Base-by-base conservation (phyloP, 2,329 filamentous ascomycete species). In the Paecilomyces formosus region DNA sequence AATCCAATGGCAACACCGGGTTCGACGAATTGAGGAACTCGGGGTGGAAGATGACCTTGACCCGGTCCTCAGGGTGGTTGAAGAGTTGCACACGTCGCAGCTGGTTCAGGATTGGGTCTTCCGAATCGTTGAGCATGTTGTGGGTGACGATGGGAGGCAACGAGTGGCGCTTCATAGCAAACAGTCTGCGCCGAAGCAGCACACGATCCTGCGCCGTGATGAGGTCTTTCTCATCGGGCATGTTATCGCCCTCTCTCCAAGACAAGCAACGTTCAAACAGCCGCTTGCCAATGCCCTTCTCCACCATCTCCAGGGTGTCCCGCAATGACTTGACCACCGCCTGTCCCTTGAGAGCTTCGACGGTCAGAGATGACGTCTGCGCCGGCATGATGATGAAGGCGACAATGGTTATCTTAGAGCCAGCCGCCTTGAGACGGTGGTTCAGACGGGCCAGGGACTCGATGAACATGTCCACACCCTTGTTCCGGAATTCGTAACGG, bases 381-480 rank as follows among this genome's bases (percentile, higher is more conserved):
- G 94, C 94, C 2, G 94, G 94, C 91, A 99, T 96, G 74, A 99
- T 97, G 75, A 99, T 89, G 73, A 99, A 99, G 21, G 94, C 93
- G 18, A 99, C 93, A 7, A 99, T 88, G 0, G 94, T 97, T 72
- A 88, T 92, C 77, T 94, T 95, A 66, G 91, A 96, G 54, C 90
- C 90, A 7, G 86, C 77, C 55, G 78, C 77, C 83, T 97, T 97
- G 70, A 99, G 85, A 45, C 89, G 85, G 79, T 97, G 92, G 77
- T 99, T 99, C 68, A 99, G 79, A 51, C 94, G 89, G 28, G 94
- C 94, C 62, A 99, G 80, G 3, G 92, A 94, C 77, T 99, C 94
- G 66, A 99, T 96, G 76, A 97, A 99, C 94, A 99, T 97, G 76
- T 99, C 94, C 9, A 97, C 93, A 70, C 94, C 94, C 78, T 99